Evolutionary conservation across 257 asterid genomes (phyloP).

Genomic region (Primulina eburnea): DNA sequence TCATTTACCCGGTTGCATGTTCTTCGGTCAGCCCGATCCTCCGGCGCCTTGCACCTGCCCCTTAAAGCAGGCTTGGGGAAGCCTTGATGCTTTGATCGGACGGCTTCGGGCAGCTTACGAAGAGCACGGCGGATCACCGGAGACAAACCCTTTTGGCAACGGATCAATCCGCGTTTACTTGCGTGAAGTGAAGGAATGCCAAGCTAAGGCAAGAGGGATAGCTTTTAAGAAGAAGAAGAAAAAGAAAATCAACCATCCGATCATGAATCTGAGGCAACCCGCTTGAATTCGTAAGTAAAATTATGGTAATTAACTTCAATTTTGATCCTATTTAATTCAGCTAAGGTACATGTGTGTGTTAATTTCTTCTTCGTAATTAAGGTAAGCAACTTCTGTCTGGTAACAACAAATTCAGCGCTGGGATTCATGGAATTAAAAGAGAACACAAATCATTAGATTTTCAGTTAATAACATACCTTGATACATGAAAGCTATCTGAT

Average conservation of each 20-base stretch:
- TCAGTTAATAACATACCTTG: not conserved
- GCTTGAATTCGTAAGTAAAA: slow-evolving; percentile 16
- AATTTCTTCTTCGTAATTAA: not conserved
- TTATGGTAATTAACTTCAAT: slow-evolving; percentile 10
- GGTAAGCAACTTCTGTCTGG: not conserved
- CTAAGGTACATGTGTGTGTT: not conserved
- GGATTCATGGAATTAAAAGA: slow-evolving; percentile 7
- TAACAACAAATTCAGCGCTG: not conserved
- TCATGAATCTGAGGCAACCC: slow-evolving; percentile 42
- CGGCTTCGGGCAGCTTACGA: slow-evolving; percentile 90
- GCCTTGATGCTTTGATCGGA: slow-evolving; percentile 89
- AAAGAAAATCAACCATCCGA: slow-evolving; percentile 38
- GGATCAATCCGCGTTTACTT: slow-evolving; percentile 72
- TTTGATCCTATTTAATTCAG: not conserved
- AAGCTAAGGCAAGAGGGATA: slow-evolving; percentile 87
- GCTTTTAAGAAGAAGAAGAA: slow-evolving; percentile 85
- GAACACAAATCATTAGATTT: slow-evolving; percentile 19
- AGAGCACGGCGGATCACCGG: slow-evolving; percentile 83
- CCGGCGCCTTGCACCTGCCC: slow-evolving; percentile 95
- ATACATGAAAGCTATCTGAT: slow-evolving; percentile 1
- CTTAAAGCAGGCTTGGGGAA: slow-evolving; percentile 93
- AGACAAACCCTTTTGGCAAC: slow-evolving; percentile 72
- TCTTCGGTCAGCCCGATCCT: slow-evolving; percentile 92
- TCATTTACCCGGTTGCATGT: slow-evolving; percentile 70
- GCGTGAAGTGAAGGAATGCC: slow-evolving; percentile 84